Evolutionary conservation across 192 early-diverging fungal species (phyloP).

Genomic region (Rhizophlyctis rosea): DNA sequence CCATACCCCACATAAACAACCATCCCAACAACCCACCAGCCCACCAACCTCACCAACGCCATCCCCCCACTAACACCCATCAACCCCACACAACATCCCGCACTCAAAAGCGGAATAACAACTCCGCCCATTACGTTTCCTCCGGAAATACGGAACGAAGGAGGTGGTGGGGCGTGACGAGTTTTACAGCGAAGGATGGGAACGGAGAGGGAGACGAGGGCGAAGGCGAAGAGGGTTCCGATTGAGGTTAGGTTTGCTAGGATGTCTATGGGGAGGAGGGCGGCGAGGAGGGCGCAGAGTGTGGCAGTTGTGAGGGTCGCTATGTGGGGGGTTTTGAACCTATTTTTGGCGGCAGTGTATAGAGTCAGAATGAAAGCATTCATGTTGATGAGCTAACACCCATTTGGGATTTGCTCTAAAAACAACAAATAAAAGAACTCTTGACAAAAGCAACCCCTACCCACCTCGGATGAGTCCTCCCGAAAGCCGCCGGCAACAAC

Average conservation of each 20-base stretch:
- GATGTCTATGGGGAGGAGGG: conserved; percentile 75
- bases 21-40: not conserved
- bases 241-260: conserved; percentile 82
- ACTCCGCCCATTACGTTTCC: conserved; percentile 50
- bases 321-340: conserved; percentile 72
- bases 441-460: conserved; percentile 44
- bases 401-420: conserved; percentile 75
- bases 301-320: conserved; percentile 65
- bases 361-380: conserved; percentile 72
- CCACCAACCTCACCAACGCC: not conserved
- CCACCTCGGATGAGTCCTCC: conserved; percentile 58
- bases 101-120: conserved; percentile 64
- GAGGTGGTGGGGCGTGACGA: conserved; percentile 63
- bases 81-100: conserved; percentile 8
- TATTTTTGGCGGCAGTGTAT: conserved; percentile 64
- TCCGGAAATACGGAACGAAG: conserved; percentile 74
- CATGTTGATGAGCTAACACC: conserved; percentile 73
- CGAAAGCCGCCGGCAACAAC: conserved; percentile 69
- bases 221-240: conserved; percentile 67
- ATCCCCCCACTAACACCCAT: not conserved
- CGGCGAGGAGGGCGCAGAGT: conserved; percentile 65
- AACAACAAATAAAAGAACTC: conserved; percentile 71
- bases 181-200: conserved; percentile 68
- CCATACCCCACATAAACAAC: not conserved
- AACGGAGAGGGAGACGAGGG: conserved; percentile 75